These are phyloP conservation scores for Dichotomopilus funicola DNA, from an alignment of 2,329 filamentous ascomycete species.

Conservation along the genomic window DNA sequence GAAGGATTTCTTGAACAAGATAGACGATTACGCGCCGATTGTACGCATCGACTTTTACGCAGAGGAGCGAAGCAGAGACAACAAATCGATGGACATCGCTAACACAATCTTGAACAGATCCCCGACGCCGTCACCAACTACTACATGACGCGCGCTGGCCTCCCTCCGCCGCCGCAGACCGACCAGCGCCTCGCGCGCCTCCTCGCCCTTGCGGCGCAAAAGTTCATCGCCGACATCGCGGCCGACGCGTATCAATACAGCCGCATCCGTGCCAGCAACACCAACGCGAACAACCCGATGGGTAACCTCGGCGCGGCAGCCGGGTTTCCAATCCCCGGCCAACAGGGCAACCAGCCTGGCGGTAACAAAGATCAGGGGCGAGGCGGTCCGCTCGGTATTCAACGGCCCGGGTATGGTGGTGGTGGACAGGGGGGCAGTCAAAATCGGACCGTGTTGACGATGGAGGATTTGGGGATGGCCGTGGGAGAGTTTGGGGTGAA, in stretches of 20 bases:
- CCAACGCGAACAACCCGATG: constrained; percentile 84
- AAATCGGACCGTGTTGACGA: constrained; percentile 89
- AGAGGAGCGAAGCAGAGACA: neutral
- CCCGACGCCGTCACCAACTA: constrained; percentile 96
- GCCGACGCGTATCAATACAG: constrained; percentile 98
- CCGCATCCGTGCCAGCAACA: constrained; percentile 88
- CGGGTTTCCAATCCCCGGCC: constrained; percentile 59
- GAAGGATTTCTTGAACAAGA: constrained; percentile 88
- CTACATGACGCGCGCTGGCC: constrained; percentile 92
- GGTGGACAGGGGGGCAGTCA: constrained; percentile 83
- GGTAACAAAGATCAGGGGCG: constrained; percentile 48
- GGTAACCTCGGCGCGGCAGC: constrained; percentile 72
- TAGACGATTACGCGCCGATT: constrained; percentile 97
- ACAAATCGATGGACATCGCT: neutral
- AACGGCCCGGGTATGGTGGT: constrained; percentile 74
- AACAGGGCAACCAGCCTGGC: constrained; percentile 48
- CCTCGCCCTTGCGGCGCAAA: constrained; percentile 94
- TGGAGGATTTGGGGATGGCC: constrained; percentile 98
- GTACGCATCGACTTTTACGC: constrained; percentile 46
- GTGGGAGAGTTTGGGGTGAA: constrained; percentile 97
- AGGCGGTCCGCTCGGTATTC: constrained; percentile 59
- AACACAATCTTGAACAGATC: constrained; percentile 55
- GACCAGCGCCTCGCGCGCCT: constrained; percentile 86
- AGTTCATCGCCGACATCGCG: constrained; percentile 96
- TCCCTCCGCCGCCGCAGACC: constrained; percentile 85